phyloP scores from a whole-genome alignment of 176 grass and related monocot species.

The Ananas comosus region DNA sequence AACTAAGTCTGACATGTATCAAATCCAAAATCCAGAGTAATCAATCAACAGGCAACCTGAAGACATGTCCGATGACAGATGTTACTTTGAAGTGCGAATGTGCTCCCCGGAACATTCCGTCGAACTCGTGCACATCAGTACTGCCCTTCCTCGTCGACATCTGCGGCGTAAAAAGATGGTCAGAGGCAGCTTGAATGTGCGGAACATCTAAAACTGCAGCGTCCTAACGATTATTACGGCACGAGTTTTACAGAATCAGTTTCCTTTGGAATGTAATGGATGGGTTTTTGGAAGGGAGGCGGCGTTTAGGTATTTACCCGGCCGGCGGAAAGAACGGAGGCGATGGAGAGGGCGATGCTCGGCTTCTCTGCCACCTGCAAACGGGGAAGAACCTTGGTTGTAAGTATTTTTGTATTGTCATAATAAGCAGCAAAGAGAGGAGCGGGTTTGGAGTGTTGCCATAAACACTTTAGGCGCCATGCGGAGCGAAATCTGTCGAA shows the following conservation, averaged over 20 bases:
- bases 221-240: no score
- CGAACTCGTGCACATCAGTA: slow-evolving; percentile 94
- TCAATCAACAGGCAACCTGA: slow-evolving; percentile 37
- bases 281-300: background rate
- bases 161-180: slow-evolving; percentile 4
- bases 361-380: slow-evolving; percentile 95
- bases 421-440: slow-evolving; percentile 2
- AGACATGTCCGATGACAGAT: slow-evolving; percentile 88
- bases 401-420: background rate
- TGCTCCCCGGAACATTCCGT: slow-evolving; percentile 51
- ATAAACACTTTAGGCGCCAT: slow-evolving; percentile 87
- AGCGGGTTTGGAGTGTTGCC: slow-evolving; percentile 24
- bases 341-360: slow-evolving; percentile 86
- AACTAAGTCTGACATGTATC: no score
- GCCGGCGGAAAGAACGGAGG: slow-evolving; percentile 63
- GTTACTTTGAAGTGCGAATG: slow-evolving; percentile 67
- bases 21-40: no score
- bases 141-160: slow-evolving; percentile 74
- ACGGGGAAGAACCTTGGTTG: background rate
- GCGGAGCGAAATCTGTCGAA: background rate
- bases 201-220: no score
- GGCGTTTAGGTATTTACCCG: slow-evolving; percentile 19
- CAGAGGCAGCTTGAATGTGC: no score
- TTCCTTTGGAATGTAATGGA: no score
- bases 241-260: no score